phyloP scores from a whole-genome alignment of 805 yeast genomes.

The Ogataea degrootiae region DNA sequence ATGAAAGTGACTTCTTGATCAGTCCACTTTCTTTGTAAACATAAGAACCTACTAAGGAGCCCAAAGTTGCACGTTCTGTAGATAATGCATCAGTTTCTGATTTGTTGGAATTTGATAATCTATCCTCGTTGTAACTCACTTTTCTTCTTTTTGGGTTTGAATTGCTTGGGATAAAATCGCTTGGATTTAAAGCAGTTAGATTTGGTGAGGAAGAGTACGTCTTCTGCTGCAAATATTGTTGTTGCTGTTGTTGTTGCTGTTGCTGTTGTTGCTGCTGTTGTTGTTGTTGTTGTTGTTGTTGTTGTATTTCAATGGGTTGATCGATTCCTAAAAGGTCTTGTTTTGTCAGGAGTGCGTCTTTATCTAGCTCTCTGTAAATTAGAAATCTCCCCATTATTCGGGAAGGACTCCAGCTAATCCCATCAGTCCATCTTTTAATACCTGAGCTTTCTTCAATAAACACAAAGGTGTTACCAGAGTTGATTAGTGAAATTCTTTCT shows the following conservation, averaged over 20 bases:
- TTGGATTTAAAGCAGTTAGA: no score
- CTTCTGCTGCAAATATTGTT: no score
- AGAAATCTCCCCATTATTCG: slow-evolving; percentile 81
- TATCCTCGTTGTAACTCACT: not conserved
- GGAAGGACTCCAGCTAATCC: slow-evolving; percentile 91
- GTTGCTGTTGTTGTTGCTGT: no score
- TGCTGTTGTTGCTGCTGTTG: no score
- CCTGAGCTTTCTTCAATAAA: slow-evolving; percentile 79
- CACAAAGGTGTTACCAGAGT: slow-evolving; percentile 77
- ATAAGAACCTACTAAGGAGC: slow-evolving; percentile 54
- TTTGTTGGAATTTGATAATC: not conserved
- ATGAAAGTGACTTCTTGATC: slow-evolving; percentile 75
- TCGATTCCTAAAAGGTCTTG: not conserved
- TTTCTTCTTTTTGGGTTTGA: slow-evolving; percentile 1
- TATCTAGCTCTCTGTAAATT: slow-evolving; percentile 69
- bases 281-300: no score
- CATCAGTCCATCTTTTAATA: slow-evolving; percentile 94
- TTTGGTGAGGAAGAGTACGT: no score
- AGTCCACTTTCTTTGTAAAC: slow-evolving; percentile 69
- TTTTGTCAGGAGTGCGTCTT: slow-evolving; percentile 31
- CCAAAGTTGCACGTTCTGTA: slow-evolving; percentile 39
- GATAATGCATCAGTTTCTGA: not conserved
- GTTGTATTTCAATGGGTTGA: no score
- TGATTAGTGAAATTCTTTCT: slow-evolving; percentile 62
- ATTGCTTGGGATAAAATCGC: no score